Percentiles rank a stretch among this genome's conserved stretches.
These are phyloP conservation scores for Emergomyces pasteurianus DNA, from an alignment of 2,329 filamentous ascomycete species.

Conservation along the genomic window DNA sequence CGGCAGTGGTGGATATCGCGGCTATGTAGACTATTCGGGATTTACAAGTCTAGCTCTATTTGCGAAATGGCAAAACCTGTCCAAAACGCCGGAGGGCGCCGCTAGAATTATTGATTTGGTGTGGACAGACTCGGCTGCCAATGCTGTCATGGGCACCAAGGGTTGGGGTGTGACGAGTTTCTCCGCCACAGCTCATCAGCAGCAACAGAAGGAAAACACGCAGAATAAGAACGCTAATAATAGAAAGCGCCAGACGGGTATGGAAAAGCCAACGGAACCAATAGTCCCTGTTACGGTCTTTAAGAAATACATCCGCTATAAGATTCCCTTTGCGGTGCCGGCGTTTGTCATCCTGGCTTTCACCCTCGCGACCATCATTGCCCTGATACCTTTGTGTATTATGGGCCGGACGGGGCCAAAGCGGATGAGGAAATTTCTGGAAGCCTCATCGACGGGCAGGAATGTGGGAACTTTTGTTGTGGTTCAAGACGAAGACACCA, in stretches of 20 bases:
- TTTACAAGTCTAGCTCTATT: slow-evolving; percentile 29
- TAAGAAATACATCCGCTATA: slow-evolving; percentile 2
- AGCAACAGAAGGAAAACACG: not conserved
- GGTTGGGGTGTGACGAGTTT: slow-evolving; percentile 2
- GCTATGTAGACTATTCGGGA: slow-evolving; percentile 24
- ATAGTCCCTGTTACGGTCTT: not conserved
- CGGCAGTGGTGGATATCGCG: not conserved
- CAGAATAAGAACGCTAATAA: not conserved
- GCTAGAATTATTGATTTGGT: slow-evolving; percentile 31
- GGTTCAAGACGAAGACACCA: not conserved
- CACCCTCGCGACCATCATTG: not conserved
- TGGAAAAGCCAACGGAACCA: not conserved
- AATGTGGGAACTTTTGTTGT: not conserved
- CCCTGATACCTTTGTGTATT: not conserved
- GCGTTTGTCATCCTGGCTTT: not conserved
- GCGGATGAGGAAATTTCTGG: slow-evolving; percentile 2
- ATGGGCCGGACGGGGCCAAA: slow-evolving; percentile 3
- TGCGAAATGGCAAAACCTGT: slow-evolving; percentile 28
- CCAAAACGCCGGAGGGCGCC: slow-evolving; percentile 13
- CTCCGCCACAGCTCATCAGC: not conserved
- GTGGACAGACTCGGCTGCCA: slow-evolving; percentile 34
- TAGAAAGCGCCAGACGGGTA: not conserved
- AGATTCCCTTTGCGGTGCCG: not conserved
- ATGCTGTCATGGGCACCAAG: slow-evolving; percentile 29
- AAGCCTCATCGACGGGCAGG: slow-evolving; percentile 3